Evolutionary conservation across 495 filamentous ascomycete genomes (phyloP), one percentile per base, ranked within the genome.

Genomic region (Evernia prunastri): DNA sequence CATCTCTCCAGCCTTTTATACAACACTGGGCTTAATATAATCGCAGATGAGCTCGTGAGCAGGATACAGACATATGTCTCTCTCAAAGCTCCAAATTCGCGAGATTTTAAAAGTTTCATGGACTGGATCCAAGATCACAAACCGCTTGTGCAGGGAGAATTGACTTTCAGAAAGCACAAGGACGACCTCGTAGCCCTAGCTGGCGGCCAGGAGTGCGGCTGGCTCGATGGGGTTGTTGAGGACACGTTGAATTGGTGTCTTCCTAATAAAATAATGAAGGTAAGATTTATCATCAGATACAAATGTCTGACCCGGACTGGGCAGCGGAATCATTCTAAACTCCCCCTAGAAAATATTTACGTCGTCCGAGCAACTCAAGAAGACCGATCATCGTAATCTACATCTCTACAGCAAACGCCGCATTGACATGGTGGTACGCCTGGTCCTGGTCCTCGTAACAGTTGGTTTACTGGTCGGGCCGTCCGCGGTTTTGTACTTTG

Each of bases 171-270:
- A 27, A 51, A 73, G 29, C 61, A 72, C 47, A 60, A 70, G 49
- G 70, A 75, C 27, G 76, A 78, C 56, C 71, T 77, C 31, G 70
- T 78, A 3, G 70, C 74, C 3, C 61, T 79, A 5, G 64, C 71
- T 39, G 73, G 74, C 8, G 69, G 69, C 23, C 69, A 73, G 56
- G 76, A 76, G 58, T 58, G 61, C 56, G 67, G 72, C 39, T 77
- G 73, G 69, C 71, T 79, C 25, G 75, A 78, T 64, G 71, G 69
- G 20, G 23, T 71, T 1, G 64, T 79, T 10, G 75, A 75, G 58
- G 70, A 71, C 31, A 39, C 43, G 11, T 42, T 78, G n/a, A 49
- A 37, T 13, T 45, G 58, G 51, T 60, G 60, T 54, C 61, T 75
- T n/a, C 67, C 66, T 4, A 49, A 61, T 7, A 59, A 56, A n/a